A percentile compares a stretch with the other conserved stretches of the same genome.
These are phyloP conservation scores for Penicillium macrosclerotiorum DNA, from an alignment of 495 filamentous ascomycete species.

Conservation along the genomic window DNA sequence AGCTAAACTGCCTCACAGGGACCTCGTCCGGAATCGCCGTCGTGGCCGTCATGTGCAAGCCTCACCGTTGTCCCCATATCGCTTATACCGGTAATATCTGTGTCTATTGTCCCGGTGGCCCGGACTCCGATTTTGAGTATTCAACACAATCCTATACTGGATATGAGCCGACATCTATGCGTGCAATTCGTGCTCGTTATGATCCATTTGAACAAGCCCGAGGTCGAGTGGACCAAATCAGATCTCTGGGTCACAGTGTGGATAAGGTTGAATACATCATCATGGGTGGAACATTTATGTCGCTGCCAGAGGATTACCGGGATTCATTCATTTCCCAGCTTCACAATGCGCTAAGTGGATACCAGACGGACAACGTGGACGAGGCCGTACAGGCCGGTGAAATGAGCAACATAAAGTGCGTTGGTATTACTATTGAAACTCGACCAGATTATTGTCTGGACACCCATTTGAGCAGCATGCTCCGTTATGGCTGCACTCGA, in stretches of 20 bases:
- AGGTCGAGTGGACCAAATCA: conserved; percentile 94
- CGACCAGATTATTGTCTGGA: conserved; percentile 95
- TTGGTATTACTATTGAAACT: conserved; percentile 98
- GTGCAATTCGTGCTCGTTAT: conserved; percentile 93
- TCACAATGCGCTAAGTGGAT: conserved; percentile 93
- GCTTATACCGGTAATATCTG: conserved; percentile 98
- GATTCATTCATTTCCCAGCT: conserved; percentile 92
- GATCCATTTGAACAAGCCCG: conserved; percentile 97
- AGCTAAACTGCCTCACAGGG: conserved; percentile 44
- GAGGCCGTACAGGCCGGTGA: conserved; percentile 89
- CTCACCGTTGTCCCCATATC: conserved; percentile 95
- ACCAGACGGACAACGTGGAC: conserved; percentile 86
- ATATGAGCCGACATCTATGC: conserved; percentile 97
- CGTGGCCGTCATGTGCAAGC: conserved; percentile 99
- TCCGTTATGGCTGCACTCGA: conserved; percentile 93
- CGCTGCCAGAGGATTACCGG: conserved; percentile 79
- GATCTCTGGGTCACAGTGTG: conserved; percentile 89
- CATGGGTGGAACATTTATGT: conserved; percentile 99
- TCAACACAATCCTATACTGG: conserved; percentile 98
- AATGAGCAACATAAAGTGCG: conserved; percentile 94
- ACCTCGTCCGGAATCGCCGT: conserved; percentile 98
- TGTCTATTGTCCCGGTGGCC: conserved; percentile 96
- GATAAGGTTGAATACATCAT: conserved; percentile 99
- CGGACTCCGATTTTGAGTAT: conserved; percentile 98
- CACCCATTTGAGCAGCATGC: conserved; percentile 87